Evolutionary conservation across 495 filamentous ascomycete genomes (phyloP), one percentile per base, ranked within the genome.

Genomic region (Podospora comata): DNA sequence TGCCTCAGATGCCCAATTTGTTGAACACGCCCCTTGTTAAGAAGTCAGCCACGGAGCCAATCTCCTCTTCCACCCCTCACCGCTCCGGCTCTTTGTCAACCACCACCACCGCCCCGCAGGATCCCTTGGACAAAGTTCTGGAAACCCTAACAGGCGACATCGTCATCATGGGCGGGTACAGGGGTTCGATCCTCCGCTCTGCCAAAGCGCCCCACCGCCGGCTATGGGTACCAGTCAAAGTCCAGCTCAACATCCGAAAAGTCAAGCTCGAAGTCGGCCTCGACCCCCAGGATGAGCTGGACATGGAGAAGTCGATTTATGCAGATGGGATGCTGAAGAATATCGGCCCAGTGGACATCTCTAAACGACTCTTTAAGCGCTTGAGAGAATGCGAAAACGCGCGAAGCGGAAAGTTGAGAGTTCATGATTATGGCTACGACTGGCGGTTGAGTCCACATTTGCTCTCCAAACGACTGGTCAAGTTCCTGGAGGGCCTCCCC

Each of bases 341-440:
- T 74, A 91, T 97, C 64, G 95, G 95, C 0, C 94, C 94, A 0
- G 90, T 99, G 26, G 94, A 99, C 78, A 93, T 97, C 66, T 91
- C 92, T 28, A 87, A 87, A 63, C 85, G 91, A 20, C 79, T 99
- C 2, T 87, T 99, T 71, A 95, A 93, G 74, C 86, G 89, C 26
- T 73, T 97, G 32, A 83, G 86, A 66, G 87, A 89, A 44, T 91
- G 86, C 65, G 87, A 91, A 54, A 95, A 94, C 68, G 87, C 87
- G 2, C 78, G 84, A 54, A 84, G 83, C 16, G 91, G 91, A 27
- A 89, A 85, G 67, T 80, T 97, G 1, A 84, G 93, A 54, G 87
- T 97, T 2, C 90, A 91, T 78, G 89, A 97, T 69, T 99, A 95
- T 72, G 93, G 95, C 34, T 99, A 97, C 74, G 94, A 99, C 76